Percentiles rank a stretch among this genome's conserved stretches.
These are phyloP conservation scores for Sclerotinia borealis DNA, from an alignment of 2,329 filamentous ascomycete species.

Conservation along the genomic window DNA sequence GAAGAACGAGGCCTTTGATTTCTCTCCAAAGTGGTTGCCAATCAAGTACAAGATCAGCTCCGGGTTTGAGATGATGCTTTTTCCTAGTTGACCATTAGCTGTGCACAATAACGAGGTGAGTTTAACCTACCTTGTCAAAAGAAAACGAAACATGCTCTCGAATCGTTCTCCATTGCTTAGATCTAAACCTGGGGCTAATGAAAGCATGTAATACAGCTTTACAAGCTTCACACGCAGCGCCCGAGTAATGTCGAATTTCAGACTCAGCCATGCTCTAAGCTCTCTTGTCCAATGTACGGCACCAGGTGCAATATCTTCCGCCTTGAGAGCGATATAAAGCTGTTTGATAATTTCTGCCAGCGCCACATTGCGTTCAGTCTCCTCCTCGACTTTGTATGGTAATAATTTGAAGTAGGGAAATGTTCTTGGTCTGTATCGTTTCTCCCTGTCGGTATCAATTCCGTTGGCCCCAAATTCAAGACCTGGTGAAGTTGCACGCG, in stretches of 20 bases:
- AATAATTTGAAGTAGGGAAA: slow-evolving; percentile 90
- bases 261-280: slow-evolving; percentile 86
- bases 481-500: slow-evolving; percentile 80
- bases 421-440: slow-evolving; percentile 75
- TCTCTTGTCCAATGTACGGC: slow-evolving; percentile 97
- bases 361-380: slow-evolving; percentile 68
- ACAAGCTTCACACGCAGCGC: slow-evolving; percentile 78
- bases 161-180: slow-evolving; percentile 79
- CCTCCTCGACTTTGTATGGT: slow-evolving; percentile 81
- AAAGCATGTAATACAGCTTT: slow-evolving; percentile 89
- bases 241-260: slow-evolving; percentile 95
- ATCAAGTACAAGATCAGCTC: slow-evolving; percentile 83
- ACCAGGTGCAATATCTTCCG: slow-evolving; percentile 89
- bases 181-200: slow-evolving; percentile 85
- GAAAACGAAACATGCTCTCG: slow-evolving; percentile 86
- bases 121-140: slow-evolving; percentile 74
- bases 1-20: slow-evolving; percentile 82
- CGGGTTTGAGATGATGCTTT: slow-evolving; percentile 89
- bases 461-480: slow-evolving; percentile 45
- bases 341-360: slow-evolving; percentile 86
- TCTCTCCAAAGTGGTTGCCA: slow-evolving; percentile 93
- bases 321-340: slow-evolving; percentile 83
- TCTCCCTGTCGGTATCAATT: slow-evolving; percentile 47
- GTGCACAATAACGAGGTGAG: background rate
- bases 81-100: slow-evolving; percentile 50